Base-by-base conservation (phyloP, 805 yeast genomes). In the Soucietia sequanensis region DNA sequence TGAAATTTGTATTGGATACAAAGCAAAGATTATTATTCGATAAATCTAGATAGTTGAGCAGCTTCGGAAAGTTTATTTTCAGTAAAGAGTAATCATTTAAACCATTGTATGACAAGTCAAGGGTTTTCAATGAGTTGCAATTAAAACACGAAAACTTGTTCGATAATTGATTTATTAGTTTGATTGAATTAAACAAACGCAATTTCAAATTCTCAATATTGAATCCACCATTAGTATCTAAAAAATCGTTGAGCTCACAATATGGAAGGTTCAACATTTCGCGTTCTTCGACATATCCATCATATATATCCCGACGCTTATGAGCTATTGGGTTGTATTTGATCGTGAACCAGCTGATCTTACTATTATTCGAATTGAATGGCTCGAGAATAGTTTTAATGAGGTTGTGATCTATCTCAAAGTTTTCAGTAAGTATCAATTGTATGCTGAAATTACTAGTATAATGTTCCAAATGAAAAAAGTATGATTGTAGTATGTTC, bases 101-200 rank as follows among this genome's bases (percentile, higher is more conserved):
- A 9, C 45, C 43, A 28, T 58, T 60, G 39, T 37, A 61, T 3
- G 65, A 58, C 25, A 61, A 41, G 40, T 61, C 57, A 12, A 61
- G 39, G 22, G 38, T 33, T 28, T 41, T 36, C 14, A 58, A 40
- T 10, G 33, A 32, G 9, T 29, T 31, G 35, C 41, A 46, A 21
- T 30, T 12, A 21, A 39, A 31, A 28, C 44, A 43, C 12, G 31
- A 22, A 23, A 23, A 20, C 20, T 13, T 10, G n/a, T 2, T 14
- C 10, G 31, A 27, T 10, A 50, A 34, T 23, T 43, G 45, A 18
- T 31, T 32, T 20, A 41, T 31, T 11, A 47, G 34, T 7, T 39
- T 27, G 17, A 32, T 13, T 2, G 44, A 30, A 33, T 47, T 41
- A 30, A 52, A 54, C 11, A 55, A 33, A 21, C 55, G 52, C 22